These are phyloP conservation scores for Phytophthora agathidicida DNA, from an alignment of 352 stramenopile genomes.

Conservation along the genomic window DNA sequence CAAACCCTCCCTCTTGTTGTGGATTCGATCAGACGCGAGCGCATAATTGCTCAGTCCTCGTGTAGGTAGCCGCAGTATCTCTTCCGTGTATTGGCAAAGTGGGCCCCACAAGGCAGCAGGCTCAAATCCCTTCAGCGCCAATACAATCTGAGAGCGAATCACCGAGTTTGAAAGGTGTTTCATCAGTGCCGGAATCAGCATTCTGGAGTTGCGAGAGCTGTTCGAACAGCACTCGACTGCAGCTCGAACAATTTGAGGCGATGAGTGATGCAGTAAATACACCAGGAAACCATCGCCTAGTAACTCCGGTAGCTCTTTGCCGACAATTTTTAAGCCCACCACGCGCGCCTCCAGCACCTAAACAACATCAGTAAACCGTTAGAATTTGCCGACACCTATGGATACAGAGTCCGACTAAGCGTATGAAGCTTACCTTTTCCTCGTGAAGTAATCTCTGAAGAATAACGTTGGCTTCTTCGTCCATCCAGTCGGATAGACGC, in stretches of 20 bases:
- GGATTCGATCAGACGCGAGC: slow-evolving; percentile 27
- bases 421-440: slow-evolving; percentile 66
- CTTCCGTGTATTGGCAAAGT: slow-evolving; percentile 72
- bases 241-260: slow-evolving; percentile 73
- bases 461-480: slow-evolving; percentile 83
- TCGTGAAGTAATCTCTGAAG: slow-evolving; percentile 83
- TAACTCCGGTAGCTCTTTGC: slow-evolving; percentile 81
- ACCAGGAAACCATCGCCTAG: slow-evolving; percentile 85
- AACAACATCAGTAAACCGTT: not conserved
- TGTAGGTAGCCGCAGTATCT: slow-evolving; percentile 25
- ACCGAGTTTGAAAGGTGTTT: slow-evolving; percentile 78
- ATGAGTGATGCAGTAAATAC: slow-evolving; percentile 82
- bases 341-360: slow-evolving; percentile 72
- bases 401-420: not conserved
- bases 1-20: slow-evolving; percentile 60
- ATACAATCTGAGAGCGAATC: slow-evolving; percentile 69
- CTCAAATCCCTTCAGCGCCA: slow-evolving; percentile 75
- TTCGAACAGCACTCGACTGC: slow-evolving; percentile 84
- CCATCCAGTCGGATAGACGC: slow-evolving; percentile 84
- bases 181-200: slow-evolving; percentile 84
- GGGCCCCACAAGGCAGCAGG: slow-evolving; percentile 65
- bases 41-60: slow-evolving; percentile 19
- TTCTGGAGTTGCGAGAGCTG: slow-evolving; percentile 75
- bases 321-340: slow-evolving; percentile 82
- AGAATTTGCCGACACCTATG: not conserved